Percentiles rank a stretch among this genome's conserved stretches.
Conservation (phyloP, 441 rosid species). For the Euphorbia celastroides region DNA sequence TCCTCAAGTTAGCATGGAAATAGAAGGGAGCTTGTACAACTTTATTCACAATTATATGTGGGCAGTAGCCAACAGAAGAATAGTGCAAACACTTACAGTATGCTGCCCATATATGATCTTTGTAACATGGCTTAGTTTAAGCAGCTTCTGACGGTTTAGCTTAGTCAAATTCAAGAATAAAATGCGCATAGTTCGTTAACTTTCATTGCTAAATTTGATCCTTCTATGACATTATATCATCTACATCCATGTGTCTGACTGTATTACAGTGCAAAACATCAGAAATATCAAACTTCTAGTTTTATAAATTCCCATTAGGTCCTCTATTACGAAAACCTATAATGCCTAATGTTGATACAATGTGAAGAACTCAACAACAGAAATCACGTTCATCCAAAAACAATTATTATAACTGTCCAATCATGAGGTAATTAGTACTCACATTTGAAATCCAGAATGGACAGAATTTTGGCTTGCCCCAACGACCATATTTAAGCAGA, state of each 20-base stretch:
- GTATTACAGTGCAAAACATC: neutral
- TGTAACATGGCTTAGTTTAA: slow-evolving; percentile 56
- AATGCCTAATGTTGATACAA: neutral
- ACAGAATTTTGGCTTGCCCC: slow-evolving; percentile 51
- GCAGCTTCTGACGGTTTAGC: slow-evolving; percentile 35
- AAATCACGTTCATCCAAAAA: neutral
- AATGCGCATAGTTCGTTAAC: neutral
- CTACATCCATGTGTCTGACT: neutral
- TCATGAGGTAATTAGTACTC: slow-evolving; percentile 13
- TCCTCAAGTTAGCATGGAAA: neutral
- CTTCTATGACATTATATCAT: neutral
- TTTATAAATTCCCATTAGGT: neutral
- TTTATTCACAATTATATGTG: neutral
- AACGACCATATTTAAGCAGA: slow-evolving; percentile 47
- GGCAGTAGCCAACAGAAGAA: neutral
- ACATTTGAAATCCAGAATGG: slow-evolving; percentile 46
- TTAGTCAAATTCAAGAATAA: neutral
- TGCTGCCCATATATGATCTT: slow-evolving; percentile 84
- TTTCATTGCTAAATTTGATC: neutral
- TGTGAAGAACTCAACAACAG: neutral
- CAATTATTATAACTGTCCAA: neutral
- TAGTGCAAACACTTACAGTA: slow-evolving; percentile 52
- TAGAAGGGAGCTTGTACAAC: neutral
- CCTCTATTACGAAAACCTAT: neutral
- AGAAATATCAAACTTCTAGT: neutral